These are phyloP conservation scores for Colletotrichum falcatum DNA, from an alignment of 2,329 filamentous ascomycete species.

Conservation along the genomic window DNA sequence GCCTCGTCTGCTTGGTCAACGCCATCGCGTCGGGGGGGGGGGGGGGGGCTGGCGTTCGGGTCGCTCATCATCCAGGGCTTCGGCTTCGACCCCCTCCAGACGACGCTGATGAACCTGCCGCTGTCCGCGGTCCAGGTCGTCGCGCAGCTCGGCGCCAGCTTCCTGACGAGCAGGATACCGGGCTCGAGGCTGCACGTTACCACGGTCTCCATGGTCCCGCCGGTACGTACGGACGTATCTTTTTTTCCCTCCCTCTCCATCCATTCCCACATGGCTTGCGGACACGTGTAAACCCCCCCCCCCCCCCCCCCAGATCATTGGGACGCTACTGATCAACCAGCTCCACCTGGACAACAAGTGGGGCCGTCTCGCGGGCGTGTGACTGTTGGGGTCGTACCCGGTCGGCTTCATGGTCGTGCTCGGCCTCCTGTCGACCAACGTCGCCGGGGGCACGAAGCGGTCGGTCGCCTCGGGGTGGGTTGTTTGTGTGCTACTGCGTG, in stretches of 20 bases:
- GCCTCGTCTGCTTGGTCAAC: constrained; percentile 37
- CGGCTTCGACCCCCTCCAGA: constrained; percentile 65
- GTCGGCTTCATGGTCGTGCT: constrained; percentile 39
- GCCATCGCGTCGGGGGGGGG: constrained; percentile 30
- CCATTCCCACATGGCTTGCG: too few species aligned
- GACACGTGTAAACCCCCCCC: too few species aligned
- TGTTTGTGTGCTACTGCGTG: constrained; percentile 48
- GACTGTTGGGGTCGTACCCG: constrained; percentile 33
- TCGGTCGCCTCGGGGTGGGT: constrained; percentile 48
- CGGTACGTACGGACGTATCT: constrained; percentile 11
- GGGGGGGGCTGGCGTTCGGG: constrained; percentile 25
- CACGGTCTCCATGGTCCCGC: constrained; percentile 33
- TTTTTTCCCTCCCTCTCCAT: too few species aligned
- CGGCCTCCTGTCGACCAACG: constrained; percentile 45
- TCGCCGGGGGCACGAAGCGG: constrained; percentile 48
- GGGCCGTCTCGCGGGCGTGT: constrained; percentile 36
- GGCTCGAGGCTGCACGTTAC: constrained; percentile 29
- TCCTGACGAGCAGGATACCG: constrained; percentile 30
- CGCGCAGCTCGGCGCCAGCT: constrained; percentile 28
- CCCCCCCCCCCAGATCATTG: constrained; percentile 21
- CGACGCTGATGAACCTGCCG: constrained; percentile 69
- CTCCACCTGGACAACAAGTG: constrained; percentile 36
- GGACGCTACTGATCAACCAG: constrained; percentile 35
- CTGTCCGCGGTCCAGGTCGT: constrained; percentile 33
- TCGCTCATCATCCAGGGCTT: constrained; percentile 64